Evolutionary conservation across 768 basidiomycete genomes (phyloP), one percentile per base, ranked within the genome.

Genomic region (Gymnopilus dilepis): DNA sequence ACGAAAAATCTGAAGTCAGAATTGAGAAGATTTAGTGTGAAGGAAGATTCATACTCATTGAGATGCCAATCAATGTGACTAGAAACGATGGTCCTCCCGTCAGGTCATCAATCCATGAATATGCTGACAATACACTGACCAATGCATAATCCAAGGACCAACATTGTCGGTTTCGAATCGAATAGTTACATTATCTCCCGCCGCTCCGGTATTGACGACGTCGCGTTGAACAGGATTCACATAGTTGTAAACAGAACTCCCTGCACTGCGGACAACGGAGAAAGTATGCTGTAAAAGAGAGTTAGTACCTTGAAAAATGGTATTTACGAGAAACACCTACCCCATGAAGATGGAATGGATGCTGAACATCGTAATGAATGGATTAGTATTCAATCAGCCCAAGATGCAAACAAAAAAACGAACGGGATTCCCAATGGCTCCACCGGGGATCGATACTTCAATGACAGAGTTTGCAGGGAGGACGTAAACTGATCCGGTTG

Each of bases 391-490:
- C 6, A 50, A 17, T n/a, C 13, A 33, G 26, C 34, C 3, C 15
- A 12, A 31, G 13, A 7, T 5, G n/a, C n/a, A 11, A 13, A 24
- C 37, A 41, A 5, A 11, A 4, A 0, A 15, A 59, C 72, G 45
- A 55, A 73, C 71, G 37, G 72, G 80, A 66, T 67, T 78, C n/a
- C 73, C 76, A 15, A 59, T 24, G 4, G 69, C n/a, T 31, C 69
- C 72, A 51, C 78, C 78, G 13, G 77, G 76, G 31, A 84, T 73
- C 8, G 76, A 76, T 12, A 86, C 30, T 59, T 86, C 84, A 56
- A 86, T 74, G 19, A 78, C 74, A 51, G 80, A 74, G 65, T 85
- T 80, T 3, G 66, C 57, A 0, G 82, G 82, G 13, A 86, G 67
- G 7, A 70, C 67, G 57, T 78, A 84, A 8, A 84, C 75, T 22